Evolutionary conservation across 345 rosid species (phyloP).

Genomic region (Noccaea caerulescens): DNA sequence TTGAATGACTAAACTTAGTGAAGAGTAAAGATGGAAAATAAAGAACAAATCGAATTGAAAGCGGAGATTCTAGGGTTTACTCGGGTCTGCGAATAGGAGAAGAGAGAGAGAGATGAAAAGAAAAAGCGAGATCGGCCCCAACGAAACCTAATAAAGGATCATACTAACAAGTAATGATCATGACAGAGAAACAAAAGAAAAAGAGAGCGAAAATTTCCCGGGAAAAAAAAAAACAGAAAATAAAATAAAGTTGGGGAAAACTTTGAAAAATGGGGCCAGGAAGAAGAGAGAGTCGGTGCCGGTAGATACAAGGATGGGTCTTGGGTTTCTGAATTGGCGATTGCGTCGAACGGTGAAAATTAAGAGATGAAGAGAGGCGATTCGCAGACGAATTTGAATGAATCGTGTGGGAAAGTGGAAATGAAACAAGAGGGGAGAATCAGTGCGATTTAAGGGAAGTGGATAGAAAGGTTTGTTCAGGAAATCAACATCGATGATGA

Average conservation of each 20-base stretch:
- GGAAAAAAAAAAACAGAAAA: conserved; percentile 41
- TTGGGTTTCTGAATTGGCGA: conserved; percentile 11
- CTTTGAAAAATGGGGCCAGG: conserved; percentile 36
- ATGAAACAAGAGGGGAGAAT: background rate
- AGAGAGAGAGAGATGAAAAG: background rate
- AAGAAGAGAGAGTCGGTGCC: conserved; percentile 29
- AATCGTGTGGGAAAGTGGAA: background rate
- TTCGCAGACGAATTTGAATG: conserved; percentile 18
- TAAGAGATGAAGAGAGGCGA: conserved; percentile 15
- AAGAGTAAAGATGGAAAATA: conserved; percentile 11
- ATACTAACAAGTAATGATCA: conserved; percentile 41
- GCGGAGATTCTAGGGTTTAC: conserved; percentile 44
- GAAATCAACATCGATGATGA: conserved; percentile 31
- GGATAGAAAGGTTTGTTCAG: conserved; percentile 8
- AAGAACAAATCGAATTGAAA: conserved; percentile 24
- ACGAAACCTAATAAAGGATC: conserved; percentile 46
- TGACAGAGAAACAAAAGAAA: conserved; percentile 9
- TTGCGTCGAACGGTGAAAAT: background rate
- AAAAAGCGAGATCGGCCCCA: conserved; percentile 38
- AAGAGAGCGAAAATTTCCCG: conserved; percentile 37
- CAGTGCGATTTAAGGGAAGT: background rate
- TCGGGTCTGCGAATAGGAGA: conserved; percentile 25
- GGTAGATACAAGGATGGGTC: conserved; percentile 19
- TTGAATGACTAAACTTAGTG: background rate
- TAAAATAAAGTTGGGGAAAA: conserved; percentile 33